phyloP scores from a whole-genome alignment of 495 filamentous ascomycete genomes.

The Lepraria neglecta region DNA sequence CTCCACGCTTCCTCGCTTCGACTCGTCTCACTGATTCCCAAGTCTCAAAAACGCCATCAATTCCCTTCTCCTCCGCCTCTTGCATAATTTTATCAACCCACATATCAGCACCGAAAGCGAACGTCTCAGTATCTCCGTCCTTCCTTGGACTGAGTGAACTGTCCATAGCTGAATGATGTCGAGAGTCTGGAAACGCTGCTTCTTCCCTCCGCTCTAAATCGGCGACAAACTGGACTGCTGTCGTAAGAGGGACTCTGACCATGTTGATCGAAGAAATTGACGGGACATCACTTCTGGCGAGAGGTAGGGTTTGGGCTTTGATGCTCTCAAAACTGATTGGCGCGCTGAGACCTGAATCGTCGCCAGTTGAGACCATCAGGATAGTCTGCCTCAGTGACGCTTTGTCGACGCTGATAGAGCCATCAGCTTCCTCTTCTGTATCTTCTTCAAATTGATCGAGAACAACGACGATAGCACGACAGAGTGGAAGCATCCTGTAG shows the following conservation, averaged over 20 bases:
- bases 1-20: neutral
- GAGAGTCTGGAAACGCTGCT: neutral
- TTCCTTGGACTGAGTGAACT: neutral
- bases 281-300: neutral
- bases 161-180: neutral
- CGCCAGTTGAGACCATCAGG: neutral
- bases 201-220: neutral
- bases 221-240: neutral
- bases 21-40: neutral
- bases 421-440: neutral
- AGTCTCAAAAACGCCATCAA: neutral
- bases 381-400: neutral
- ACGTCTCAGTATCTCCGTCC: neutral
- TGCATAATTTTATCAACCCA: neutral
- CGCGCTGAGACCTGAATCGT: constrained; percentile 5
- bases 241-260: neutral
- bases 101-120: neutral
- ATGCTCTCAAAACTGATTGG: constrained; percentile 12
- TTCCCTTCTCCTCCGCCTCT: neutral
- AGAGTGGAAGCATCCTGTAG: constrained; percentile 12
- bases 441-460: neutral
- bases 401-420: neutral
- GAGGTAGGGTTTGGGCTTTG: neutral
- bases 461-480: constrained; percentile 14
- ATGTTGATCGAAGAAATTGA: neutral